These are phyloP conservation scores for Chalara sp. DNA, from an alignment of 2,329 filamentous ascomycete genomes.

Conservation along the genomic window DNA sequence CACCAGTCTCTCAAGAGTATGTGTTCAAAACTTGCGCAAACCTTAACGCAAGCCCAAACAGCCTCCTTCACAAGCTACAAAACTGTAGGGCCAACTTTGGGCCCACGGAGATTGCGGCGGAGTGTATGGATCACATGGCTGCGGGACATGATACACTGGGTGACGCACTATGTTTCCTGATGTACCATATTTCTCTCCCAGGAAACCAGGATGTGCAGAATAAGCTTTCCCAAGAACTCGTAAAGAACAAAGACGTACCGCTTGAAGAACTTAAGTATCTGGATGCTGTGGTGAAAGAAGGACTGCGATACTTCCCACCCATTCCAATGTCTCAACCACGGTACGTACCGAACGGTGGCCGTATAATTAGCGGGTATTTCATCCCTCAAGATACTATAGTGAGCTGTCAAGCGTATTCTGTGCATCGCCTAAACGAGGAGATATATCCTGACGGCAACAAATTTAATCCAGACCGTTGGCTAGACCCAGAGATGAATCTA, in stretches of 20 bases:
- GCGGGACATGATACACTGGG: conserved; percentile 68
- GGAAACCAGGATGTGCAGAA: conserved; percentile 44
- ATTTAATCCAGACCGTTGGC: conserved; percentile 80
- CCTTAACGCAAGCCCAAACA: conserved; percentile 43
- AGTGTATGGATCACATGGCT: conserved; percentile 64
- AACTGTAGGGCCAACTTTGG: conserved; percentile 39
- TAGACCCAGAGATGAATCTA: conserved; percentile 65
- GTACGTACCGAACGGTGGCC: conserved; percentile 46
- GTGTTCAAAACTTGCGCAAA: conserved; percentile 45
- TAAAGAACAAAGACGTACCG: conserved; percentile 28
- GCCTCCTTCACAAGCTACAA: conserved; percentile 52
- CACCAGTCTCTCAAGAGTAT: conserved; percentile 50
- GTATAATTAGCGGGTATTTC: conserved; percentile 47
- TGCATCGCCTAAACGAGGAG: conserved; percentile 45
- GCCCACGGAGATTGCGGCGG: conserved; percentile 46
- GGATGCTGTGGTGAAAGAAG: conserved; percentile 58
- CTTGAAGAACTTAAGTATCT: conserved; percentile 50
- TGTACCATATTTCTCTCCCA: conserved; percentile 63
- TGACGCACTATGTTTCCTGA: conserved; percentile 62
- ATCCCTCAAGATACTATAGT: conserved; percentile 49
- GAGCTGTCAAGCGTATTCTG: conserved; percentile 54
- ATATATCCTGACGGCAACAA: conserved; percentile 67
- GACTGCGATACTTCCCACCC: conserved; percentile 53
- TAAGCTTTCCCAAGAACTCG: conserved; percentile 46
- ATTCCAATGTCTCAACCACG: conserved; percentile 63